These are phyloP conservation scores for Petunia secreta DNA, from an alignment of 257 asterid genomes.

Conservation along the genomic window DNA sequence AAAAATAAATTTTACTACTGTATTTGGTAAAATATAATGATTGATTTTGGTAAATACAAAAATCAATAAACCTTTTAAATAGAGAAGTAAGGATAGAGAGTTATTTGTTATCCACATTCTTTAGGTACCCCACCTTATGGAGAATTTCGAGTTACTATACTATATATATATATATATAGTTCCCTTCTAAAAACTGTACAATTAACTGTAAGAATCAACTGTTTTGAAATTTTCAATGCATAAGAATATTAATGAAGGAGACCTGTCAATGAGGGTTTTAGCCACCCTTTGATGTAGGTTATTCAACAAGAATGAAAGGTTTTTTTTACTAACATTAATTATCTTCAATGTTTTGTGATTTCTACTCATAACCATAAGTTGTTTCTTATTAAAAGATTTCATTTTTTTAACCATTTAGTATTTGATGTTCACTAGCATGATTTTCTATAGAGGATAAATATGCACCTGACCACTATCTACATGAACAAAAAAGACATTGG, in stretches of 20 bases:
- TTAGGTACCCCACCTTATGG: conserved; percentile 29
- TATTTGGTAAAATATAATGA: not conserved
- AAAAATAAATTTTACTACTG: not conserved
- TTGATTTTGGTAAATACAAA: not conserved
- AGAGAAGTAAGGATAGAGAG: not conserved
- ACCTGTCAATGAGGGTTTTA: conserved; percentile 33
- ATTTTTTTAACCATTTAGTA: too few species aligned
- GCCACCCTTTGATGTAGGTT: not conserved
- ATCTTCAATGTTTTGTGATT: not conserved
- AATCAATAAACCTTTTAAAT: too few species aligned
- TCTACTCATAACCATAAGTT: not conserved
- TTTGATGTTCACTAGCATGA: too few species aligned
- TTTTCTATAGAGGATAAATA: too few species aligned
- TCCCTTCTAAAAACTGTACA: conserved; percentile 1
- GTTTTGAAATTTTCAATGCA: conserved; percentile 28
- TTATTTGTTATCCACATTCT: conserved; percentile 27
- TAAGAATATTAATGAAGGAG: conserved; percentile 37
- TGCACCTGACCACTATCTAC: too few species aligned
- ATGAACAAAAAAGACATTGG: too few species aligned
- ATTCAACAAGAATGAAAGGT: not conserved
- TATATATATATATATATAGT: too few species aligned
- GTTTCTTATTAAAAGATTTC: too few species aligned
- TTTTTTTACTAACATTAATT: not conserved
- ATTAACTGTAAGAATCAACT: conserved; percentile 38
- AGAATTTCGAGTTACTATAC: not conserved